phyloP scores from a whole-genome alignment of 306 rosid genomes.

The Morella rubra region DNA sequence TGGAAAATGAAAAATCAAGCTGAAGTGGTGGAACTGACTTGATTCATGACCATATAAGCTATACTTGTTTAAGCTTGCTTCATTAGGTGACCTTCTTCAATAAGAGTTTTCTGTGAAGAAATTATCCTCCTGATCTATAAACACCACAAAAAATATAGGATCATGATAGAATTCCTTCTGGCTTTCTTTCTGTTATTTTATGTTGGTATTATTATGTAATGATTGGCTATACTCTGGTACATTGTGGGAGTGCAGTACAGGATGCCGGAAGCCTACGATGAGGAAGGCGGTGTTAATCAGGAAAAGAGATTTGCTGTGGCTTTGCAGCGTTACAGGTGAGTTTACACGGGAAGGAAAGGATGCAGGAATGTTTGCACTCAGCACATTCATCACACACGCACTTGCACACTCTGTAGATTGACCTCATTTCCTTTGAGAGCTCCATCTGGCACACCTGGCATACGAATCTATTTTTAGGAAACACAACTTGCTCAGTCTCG shows the following conservation, averaged over 20 bases:
- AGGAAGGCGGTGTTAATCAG: conserved; percentile 78
- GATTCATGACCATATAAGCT: no score
- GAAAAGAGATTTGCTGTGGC: conserved; percentile 90
- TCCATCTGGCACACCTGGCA: conserved; percentile 8
- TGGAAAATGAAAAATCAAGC: no score
- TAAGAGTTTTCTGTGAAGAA: not conserved
- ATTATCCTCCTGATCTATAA: not conserved
- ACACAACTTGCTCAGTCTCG: conserved; percentile 15
- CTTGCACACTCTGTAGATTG: not conserved
- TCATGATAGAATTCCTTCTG: not conserved
- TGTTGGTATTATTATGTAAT: conserved; percentile 21
- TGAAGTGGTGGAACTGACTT: no score
- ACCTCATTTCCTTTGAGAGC: conserved; percentile 10
- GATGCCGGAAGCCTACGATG: conserved; percentile 94
- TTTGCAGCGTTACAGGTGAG: conserved; percentile 59
- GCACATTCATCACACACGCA: not conserved
- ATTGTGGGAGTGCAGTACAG: conserved; percentile 65
- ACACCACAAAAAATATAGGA: not conserved
- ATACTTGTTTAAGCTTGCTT: not conserved
- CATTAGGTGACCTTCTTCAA: not conserved
- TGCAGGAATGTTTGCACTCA: conserved; percentile 26
- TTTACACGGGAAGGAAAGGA: conserved; percentile 7
- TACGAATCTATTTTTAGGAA: conserved; percentile 11
- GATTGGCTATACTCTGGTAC: conserved; percentile 17
- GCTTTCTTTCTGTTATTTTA: not conserved